Percentiles rank a stretch among this genome's conserved stretches.
These are phyloP conservation scores for Monosporozyma aquatica DNA, from an alignment of 805 yeast genomes.

Conservation along the genomic window DNA sequence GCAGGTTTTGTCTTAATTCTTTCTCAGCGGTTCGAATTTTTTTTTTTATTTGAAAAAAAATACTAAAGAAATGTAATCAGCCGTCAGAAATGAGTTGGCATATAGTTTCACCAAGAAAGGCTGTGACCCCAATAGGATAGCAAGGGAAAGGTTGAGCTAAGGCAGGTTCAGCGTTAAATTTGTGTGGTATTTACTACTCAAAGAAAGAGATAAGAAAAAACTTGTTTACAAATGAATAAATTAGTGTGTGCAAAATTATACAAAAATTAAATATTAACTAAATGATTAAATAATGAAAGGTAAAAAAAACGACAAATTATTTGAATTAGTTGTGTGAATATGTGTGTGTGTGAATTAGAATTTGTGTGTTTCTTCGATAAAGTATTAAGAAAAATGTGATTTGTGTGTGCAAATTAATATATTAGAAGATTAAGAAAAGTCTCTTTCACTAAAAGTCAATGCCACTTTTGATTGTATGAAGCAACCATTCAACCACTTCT, in stretches of 20 bases:
- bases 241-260: slow-evolving; percentile 14
- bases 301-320: slow-evolving; percentile 4
- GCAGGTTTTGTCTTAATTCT: background rate
- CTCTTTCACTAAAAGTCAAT: background rate
- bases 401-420: slow-evolving; percentile 9
- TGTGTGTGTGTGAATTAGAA: slow-evolving; percentile 8
- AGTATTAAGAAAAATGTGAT: slow-evolving; percentile 4
- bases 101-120: too few species aligned
- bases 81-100: slow-evolving; percentile 1
- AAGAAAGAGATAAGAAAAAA: background rate
- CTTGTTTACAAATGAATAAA: slow-evolving; percentile 11
- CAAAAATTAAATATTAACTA: slow-evolving; percentile 12
- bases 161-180: too few species aligned
- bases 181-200: background rate
- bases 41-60: background rate
- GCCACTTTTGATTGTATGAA: background rate
- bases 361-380: slow-evolving; percentile 8
- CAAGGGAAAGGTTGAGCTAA: background rate
- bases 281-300: slow-evolving; percentile 8
- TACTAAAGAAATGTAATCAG: background rate
- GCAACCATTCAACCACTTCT: background rate
- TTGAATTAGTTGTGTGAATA: slow-evolving; percentile 3
- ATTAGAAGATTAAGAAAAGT: slow-evolving; percentile 1
- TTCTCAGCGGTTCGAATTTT: background rate
- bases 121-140: background rate